Evolutionary conservation across 1,284 basidiomycete genomes (phyloP).

Genomic region (Puccinia horiana): DNA sequence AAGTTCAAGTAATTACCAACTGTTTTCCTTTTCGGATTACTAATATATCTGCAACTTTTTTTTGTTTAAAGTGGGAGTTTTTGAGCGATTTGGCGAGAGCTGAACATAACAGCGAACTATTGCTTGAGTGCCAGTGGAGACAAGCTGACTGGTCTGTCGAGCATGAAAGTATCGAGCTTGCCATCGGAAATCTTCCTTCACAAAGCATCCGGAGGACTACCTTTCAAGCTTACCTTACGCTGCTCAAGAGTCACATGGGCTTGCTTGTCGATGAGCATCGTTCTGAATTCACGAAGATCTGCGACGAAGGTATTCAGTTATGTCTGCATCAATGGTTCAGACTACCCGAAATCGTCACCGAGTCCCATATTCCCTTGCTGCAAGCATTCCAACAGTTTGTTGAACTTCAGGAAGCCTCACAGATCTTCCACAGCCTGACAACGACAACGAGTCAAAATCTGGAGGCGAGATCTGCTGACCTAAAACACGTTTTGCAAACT

Average conservation of each 20-base stretch:
- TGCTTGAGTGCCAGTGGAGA: slow-evolving; percentile 95
- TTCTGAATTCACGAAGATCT: slow-evolving; percentile 74
- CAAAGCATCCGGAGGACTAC: slow-evolving; percentile 92
- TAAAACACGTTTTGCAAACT: slow-evolving; percentile 92
- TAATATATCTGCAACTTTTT: not conserved
- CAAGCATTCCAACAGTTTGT: slow-evolving; percentile 99
- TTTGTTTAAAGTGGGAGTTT: slow-evolving; percentile 75
- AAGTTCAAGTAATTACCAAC: slow-evolving; percentile 21
- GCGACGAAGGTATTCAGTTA: slow-evolving; percentile 96
- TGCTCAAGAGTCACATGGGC: slow-evolving; percentile 65
- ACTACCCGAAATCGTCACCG: slow-evolving; percentile 79
- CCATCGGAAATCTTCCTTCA: slow-evolving; percentile 72
- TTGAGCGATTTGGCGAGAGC: slow-evolving; percentile 86
- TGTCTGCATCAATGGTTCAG: slow-evolving; percentile 94
- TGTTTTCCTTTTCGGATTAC: not conserved
- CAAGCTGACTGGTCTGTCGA: slow-evolving; percentile 84
- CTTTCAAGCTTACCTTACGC: slow-evolving; percentile 90
- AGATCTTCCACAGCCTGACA: slow-evolving; percentile 84
- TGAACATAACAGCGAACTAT: slow-evolving; percentile 87
- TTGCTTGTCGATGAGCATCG: slow-evolving; percentile 48
- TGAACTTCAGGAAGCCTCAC: slow-evolving; percentile 89
- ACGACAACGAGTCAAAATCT: slow-evolving; percentile 85
- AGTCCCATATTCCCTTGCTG: slow-evolving; percentile 88
- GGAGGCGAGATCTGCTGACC: slow-evolving; percentile 89
- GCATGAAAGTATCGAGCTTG: slow-evolving; percentile 77